Evolutionary conservation across 257 asterid species (phyloP).

Genomic region (Thymus quinquecostatus): DNA sequence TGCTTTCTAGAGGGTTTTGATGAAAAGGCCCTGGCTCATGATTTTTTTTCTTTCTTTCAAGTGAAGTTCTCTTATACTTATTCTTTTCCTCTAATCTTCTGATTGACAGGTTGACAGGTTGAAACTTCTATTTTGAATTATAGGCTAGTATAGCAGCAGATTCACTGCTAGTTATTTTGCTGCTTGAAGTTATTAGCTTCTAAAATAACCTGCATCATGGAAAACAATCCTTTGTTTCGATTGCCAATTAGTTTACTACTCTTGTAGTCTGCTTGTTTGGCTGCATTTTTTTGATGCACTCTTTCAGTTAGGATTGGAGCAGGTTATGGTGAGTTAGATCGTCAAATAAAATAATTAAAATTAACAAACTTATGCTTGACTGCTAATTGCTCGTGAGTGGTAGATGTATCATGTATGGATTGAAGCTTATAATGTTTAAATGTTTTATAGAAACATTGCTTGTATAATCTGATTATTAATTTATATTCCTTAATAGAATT

Average conservation of each 20-base stretch:
- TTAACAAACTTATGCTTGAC: not conserved
- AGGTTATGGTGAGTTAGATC: constrained; percentile 2
- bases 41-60: not conserved
- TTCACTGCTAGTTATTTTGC: constrained; percentile 1
- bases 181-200: constrained; percentile 8
- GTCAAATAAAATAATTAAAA: not conserved
- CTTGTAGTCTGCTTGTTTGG: constrained; percentile 2
- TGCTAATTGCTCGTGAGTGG: not conserved
- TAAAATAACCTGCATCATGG: not conserved
- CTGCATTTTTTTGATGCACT: constrained; percentile 3
- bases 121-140: constrained; percentile 4
- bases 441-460: not conserved
- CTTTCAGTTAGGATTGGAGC: not conserved
- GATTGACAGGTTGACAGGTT: constrained; percentile 11
- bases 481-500: not conserved
- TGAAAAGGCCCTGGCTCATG: constrained; percentile 12
- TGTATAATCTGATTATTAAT: not conserved
- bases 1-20: constrained; percentile 19
- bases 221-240: not conserved
- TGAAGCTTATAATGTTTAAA: not conserved
- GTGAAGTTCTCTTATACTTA: constrained; percentile 10
- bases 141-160: not conserved
- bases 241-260: constrained; percentile 5
- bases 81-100: not conserved
- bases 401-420: not conserved